Evolutionary conservation across 345 rosid species (phyloP).

Genomic region (Conringia planisiliqua): DNA sequence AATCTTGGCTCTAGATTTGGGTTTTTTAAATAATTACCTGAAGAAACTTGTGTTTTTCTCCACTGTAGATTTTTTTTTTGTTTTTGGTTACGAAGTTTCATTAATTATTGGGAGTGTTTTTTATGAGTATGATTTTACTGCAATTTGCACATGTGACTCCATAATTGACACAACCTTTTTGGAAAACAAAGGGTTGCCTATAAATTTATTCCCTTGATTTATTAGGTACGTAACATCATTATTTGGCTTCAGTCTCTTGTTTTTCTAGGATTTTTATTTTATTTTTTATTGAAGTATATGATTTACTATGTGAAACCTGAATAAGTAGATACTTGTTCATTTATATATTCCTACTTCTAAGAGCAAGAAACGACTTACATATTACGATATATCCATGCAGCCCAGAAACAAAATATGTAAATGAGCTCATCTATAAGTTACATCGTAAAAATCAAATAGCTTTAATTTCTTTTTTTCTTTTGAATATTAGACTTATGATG

Average conservation of each 20-base stretch:
- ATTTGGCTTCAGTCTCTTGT: neutral
- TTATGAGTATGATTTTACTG: neutral
- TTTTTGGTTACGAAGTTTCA: neutral
- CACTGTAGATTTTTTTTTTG: neutral
- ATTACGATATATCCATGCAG: neutral
- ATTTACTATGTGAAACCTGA: neutral
- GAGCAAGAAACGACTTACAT: neutral
- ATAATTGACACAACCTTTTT: neutral
- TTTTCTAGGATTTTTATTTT: neutral
- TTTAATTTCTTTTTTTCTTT: neutral
- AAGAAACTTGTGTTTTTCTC: neutral
- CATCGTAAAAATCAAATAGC: neutral
- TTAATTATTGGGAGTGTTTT: neutral
- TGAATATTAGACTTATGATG: neutral
- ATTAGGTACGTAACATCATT: neutral
- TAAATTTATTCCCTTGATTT: neutral
- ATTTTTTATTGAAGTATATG: neutral
- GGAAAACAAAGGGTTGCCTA: neutral
- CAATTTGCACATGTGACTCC: constrained; percentile 27
- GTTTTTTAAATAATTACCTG: neutral
- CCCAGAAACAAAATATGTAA: neutral
- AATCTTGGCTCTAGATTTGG: neutral
- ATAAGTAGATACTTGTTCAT: neutral
- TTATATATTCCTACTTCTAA: neutral
- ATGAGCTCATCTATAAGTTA: neutral